These are phyloP conservation scores for Fomitopsis betulina DNA, from an alignment of 1,284 basidiomycete species.

Conservation along the genomic window DNA sequence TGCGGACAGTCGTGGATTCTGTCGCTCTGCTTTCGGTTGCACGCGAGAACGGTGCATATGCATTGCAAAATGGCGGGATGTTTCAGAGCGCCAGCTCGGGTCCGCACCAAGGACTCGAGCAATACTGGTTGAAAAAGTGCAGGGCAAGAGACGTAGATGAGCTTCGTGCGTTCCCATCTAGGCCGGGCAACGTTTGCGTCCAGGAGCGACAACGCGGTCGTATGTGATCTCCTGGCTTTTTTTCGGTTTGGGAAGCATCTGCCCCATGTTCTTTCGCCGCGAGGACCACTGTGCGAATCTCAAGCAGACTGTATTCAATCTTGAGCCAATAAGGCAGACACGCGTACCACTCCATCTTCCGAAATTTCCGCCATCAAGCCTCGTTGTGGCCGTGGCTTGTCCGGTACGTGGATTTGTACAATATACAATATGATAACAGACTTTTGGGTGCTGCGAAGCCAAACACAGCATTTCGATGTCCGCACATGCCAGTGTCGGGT, in stretches of 20 bases:
- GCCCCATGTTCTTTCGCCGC: background rate
- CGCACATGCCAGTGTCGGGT: background rate
- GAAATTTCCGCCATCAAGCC: background rate
- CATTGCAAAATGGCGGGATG: background rate
- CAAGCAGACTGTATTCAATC: background rate
- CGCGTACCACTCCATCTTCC: background rate
- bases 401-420: background rate
- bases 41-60: background rate
- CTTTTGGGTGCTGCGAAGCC: background rate
- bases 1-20: background rate
- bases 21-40: background rate
- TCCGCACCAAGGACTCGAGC: background rate
- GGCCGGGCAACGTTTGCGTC: background rate
- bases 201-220: background rate
- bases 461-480: conserved; percentile 2
- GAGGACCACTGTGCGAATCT: background rate
- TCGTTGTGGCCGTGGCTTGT: background rate
- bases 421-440: background rate
- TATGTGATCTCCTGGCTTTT: background rate
- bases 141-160: background rate
- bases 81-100: background rate
- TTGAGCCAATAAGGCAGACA: background rate
- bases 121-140: background rate
- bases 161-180: background rate
- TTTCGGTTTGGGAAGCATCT: background rate